Evolutionary conservation across 2,329 filamentous ascomycete genomes (phyloP), one percentile per base, ranked within the genome.

Genomic region (Cordyceps javanica): DNA sequence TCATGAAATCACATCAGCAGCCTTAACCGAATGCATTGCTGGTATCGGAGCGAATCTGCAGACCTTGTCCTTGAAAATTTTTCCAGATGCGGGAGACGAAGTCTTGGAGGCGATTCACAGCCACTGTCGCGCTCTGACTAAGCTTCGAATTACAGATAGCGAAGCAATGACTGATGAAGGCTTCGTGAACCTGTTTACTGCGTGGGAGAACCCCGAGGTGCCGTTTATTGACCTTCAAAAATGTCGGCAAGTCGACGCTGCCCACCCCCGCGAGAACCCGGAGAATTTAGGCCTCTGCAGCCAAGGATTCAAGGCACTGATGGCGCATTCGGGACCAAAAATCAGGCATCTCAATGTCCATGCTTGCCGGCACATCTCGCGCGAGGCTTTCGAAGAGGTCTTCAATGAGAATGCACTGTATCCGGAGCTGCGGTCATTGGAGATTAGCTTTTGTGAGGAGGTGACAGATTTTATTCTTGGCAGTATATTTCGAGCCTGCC

Each of bases 61-160:
- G 46, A 95, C 91, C 0, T 76, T 97, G 2, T 96, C 90, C 5
- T 75, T 97, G 14, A 84, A 87, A 65, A 78, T 83, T 25, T 89
- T 91, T 60, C 70, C 80, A 1, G 75, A 85, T 21, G 78, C 83
- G 2, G 83, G 92, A 63, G 87, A 94, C 67, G 75, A 76, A 3
- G 76, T 96, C 1, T 79, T 97, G 1, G 77, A 83, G 48, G 77
- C 82, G 1, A 87, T 97, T 58, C 88, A 91, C 68, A 73, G 81
- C 6, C 77, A 85, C 39, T 96, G 91, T 71, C 78, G 73, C 7
- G 73, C 76, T 1, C 78, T 97, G 16, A 72, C 69, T 55, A 97
- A 97, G 68, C 80, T 97, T 19, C 88, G 92, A 52, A 83, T 97
- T 64, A 88, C 86, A 0, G 86, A 90, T 62, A 95, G 90, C 69